phyloP scores from a whole-genome alignment of 2,329 filamentous ascomycete species.

The Pyrenochaeta sp. region DNA sequence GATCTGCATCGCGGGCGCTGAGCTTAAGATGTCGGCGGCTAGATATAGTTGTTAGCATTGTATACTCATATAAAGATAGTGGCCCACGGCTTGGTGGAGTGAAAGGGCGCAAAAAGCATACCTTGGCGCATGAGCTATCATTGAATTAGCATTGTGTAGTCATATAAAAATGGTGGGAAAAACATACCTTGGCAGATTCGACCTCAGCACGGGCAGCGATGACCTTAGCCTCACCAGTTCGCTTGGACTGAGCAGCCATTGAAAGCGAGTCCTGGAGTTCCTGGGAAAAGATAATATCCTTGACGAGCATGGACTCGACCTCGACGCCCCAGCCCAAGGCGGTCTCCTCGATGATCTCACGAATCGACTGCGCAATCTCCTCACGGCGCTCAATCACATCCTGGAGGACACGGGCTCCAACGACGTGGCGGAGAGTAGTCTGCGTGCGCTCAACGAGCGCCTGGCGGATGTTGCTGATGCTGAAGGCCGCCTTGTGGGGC shows the following conservation, averaged over 20 bases:
- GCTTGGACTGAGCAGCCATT: constrained; percentile 98
- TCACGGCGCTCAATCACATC: constrained; percentile 98
- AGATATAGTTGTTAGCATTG: constrained; percentile 52
- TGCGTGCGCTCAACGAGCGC: constrained; percentile 98
- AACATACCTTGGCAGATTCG: constrained; percentile 76
- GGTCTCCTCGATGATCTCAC: constrained; percentile 97
- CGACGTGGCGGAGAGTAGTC: constrained; percentile 95
- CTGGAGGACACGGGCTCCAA: constrained; percentile 93
- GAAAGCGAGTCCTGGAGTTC: constrained; percentile 95
- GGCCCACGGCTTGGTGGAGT: too few relatives aligned
- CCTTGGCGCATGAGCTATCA: constrained; percentile 67
- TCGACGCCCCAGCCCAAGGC: constrained; percentile 92
- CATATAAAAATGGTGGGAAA: not conserved
- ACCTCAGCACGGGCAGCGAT: constrained; percentile 97
- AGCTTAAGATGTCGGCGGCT: constrained; percentile 90
- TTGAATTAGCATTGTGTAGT: not conserved
- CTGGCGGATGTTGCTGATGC: constrained; percentile 91
- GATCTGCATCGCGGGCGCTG: constrained; percentile 83
- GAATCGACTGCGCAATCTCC: constrained; percentile 92
- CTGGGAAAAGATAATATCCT: constrained; percentile 96
- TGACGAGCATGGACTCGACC: constrained; percentile 98
- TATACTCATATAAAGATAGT: not conserved
- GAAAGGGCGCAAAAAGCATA: not conserved
- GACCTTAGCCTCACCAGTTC: constrained; percentile 97
- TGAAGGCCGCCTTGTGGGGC: constrained; percentile 96